Conservation (phyloP, 2,329 filamentous ascomycete genomes). For the Mollisiaceae sp. region DNA sequence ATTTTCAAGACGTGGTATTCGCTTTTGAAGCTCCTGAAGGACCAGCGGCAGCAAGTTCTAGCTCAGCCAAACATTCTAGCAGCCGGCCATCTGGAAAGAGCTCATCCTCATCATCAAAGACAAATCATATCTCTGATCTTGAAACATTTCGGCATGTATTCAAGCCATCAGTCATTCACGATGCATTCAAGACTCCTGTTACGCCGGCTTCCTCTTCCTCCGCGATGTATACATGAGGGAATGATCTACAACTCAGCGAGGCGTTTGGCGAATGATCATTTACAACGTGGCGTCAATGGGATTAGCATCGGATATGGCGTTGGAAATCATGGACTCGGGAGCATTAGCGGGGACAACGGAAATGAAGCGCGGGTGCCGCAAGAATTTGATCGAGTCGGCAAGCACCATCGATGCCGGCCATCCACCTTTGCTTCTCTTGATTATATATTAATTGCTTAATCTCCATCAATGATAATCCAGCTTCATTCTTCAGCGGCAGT, state of each 20-base stretch:
- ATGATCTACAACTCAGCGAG: slow-evolving; percentile 1
- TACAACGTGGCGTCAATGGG: background rate
- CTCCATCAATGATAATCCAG: background rate
- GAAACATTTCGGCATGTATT: slow-evolving; percentile 61
- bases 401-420: background rate
- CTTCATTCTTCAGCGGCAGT: background rate
- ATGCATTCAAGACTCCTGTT: slow-evolving; percentile 35
- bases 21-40: slow-evolving; percentile 62
- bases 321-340: background rate
- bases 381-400: background rate
- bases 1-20: slow-evolving; percentile 66
- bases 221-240: background rate
- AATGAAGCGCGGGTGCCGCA: background rate
- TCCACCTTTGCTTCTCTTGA: background rate
- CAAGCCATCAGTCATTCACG: slow-evolving; percentile 47
- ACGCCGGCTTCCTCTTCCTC: slow-evolving; percentile 8
- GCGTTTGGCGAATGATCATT: slow-evolving; percentile 3
- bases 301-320: background rate
- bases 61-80: slow-evolving; percentile 27
- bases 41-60: slow-evolving; percentile 55
- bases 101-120: slow-evolving; percentile 41
- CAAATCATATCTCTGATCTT: slow-evolving; percentile 48
- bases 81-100: slow-evolving; percentile 25
- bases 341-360: background rate
- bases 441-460: slow-evolving; percentile 5